These are phyloP conservation scores for Penicillium sp. DNA, from an alignment of 2,329 filamentous ascomycete genomes.

Conservation along the genomic window DNA sequence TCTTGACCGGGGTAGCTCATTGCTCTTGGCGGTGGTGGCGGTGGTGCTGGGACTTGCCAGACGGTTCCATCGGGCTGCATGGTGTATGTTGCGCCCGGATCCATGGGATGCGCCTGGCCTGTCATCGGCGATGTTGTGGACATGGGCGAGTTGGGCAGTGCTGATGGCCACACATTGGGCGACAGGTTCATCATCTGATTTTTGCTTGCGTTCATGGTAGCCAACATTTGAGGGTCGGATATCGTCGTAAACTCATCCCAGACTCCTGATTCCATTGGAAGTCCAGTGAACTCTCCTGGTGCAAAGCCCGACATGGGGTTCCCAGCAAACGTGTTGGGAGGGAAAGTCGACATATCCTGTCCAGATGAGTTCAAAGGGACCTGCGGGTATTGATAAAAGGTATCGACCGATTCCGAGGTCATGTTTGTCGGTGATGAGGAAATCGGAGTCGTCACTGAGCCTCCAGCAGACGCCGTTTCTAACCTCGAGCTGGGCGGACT, in stretches of 20 bases:
- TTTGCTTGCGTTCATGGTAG: slow-evolving; percentile 30
- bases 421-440: slow-evolving; percentile 40
- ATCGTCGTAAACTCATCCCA: slow-evolving; percentile 40
- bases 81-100: slow-evolving; percentile 27
- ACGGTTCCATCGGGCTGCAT: slow-evolving; percentile 36
- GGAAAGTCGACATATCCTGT: slow-evolving; percentile 34
- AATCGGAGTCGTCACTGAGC: slow-evolving; percentile 45
- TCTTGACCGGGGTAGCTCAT: slow-evolving; percentile 35
- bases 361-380: slow-evolving; percentile 30
- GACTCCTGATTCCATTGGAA: slow-evolving; percentile 31
- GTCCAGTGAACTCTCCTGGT: slow-evolving; percentile 28
- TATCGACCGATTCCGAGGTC: slow-evolving; percentile 32
- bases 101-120: slow-evolving; percentile 30
- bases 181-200: slow-evolving; percentile 32
- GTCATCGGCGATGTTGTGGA: slow-evolving; percentile 29
- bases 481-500: slow-evolving; percentile 43
- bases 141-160: slow-evolving; percentile 27
- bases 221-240: slow-evolving; percentile 33
- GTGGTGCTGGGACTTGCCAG: slow-evolving; percentile 31
- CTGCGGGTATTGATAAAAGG: slow-evolving; percentile 35
- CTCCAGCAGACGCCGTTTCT: slow-evolving; percentile 43
- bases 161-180: slow-evolving; percentile 30
- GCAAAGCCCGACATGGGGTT: slow-evolving; percentile 34
- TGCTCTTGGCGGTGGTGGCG: slow-evolving; percentile 25
- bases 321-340: slow-evolving; percentile 27